Evolutionary conservation across 208 protist species (phyloP), one percentile per base, ranked within the genome.

Genomic region (Porcisia hertigi): DNA sequence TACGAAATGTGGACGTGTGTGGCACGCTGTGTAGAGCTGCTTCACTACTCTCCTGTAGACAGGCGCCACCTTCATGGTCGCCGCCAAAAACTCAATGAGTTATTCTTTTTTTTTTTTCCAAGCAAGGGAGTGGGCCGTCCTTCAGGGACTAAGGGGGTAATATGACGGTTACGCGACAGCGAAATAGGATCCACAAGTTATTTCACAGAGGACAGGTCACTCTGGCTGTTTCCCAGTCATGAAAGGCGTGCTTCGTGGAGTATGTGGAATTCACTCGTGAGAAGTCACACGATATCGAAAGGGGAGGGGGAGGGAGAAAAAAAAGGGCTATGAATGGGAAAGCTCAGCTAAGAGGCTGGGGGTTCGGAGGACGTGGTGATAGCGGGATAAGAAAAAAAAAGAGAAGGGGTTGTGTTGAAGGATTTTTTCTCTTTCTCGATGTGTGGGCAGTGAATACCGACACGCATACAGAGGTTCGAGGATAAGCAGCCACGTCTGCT

Each of bases 11-110:
- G 93, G 90, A 14, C 74, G 80, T 25, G 41, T 64, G 14, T 66
- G 47, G 39, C 80, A 86, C 0, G 89, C 89, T 18, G 25, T 47
- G 9, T 87, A 55, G 71, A 97, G 84, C 16, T 83, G 52, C 75
- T 93, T 95, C 67, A 97, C 82, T 41, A 93, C 39, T 0, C 58
- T 67, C 30, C 88, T 80, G 62, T 97, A 97, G 39, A 91, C 64
- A 14, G 78, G 76, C 41, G 80, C 83, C 52, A 93, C 67, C 1
- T 86, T 86, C 89, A 94, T 92, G 12, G 12, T 41, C 16, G 43
- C 34, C 30, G 30, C 25, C 34, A 7, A 20, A 43, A 23, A 4
- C 3, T 25, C 39, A 18, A 52, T 36, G 8, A 20, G 30, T 0
- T 30, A 34, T 36, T 45, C 20, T 34, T 39, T 18, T 64, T 57